These are phyloP conservation scores for Teunomyces kruisii DNA, from an alignment of 805 yeast species.

Conservation along the genomic window DNA sequence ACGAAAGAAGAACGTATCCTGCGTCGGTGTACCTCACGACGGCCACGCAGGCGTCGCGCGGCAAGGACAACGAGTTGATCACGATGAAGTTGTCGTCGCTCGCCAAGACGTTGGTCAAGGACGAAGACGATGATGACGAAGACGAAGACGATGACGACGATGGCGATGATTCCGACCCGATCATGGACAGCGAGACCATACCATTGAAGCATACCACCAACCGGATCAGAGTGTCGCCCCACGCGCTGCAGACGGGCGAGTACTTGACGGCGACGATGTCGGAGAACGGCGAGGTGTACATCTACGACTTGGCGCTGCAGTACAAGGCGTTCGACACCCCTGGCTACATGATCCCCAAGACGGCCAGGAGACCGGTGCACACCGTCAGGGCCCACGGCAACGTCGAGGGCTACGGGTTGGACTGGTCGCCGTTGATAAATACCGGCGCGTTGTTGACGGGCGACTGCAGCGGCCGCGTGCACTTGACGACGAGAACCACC, in stretches of 20 bases:
- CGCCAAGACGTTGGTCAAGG: conserved; percentile 82
- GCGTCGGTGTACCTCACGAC: conserved; percentile 83
- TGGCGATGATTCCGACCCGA: conserved; percentile 72
- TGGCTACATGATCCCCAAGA: conserved; percentile 77
- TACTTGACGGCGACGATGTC: conserved; percentile 83
- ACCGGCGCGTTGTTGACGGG: conserved; percentile 87
- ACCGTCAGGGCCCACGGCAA: conserved; percentile 84
- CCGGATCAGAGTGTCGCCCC: conserved; percentile 82
- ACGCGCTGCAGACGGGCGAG: conserved; percentile 70
- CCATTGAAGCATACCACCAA: conserved; percentile 83
- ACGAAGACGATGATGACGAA: conserved; percentile 73
- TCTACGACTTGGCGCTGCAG: conserved; percentile 81
- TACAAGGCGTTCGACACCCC: conserved; percentile 83
- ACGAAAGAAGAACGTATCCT: conserved; percentile 87
- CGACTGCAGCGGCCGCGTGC: conserved; percentile 82
- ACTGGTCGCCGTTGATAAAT: conserved; percentile 87
- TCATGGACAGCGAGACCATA: conserved; percentile 80
- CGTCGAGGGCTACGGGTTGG: conserved; percentile 96
- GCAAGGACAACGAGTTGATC: conserved; percentile 85
- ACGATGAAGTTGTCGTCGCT: conserved; percentile 81
- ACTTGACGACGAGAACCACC: conserved; percentile 72
- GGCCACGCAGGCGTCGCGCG: conserved; percentile 88
- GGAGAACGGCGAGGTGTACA: conserved; percentile 86
- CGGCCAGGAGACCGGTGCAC: conserved; percentile 75
- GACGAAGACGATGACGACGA: conserved; percentile 76